phyloP scores from a whole-genome alignment of 2,329 filamentous ascomycete genomes.

The Sarocladium oryzae region DNA sequence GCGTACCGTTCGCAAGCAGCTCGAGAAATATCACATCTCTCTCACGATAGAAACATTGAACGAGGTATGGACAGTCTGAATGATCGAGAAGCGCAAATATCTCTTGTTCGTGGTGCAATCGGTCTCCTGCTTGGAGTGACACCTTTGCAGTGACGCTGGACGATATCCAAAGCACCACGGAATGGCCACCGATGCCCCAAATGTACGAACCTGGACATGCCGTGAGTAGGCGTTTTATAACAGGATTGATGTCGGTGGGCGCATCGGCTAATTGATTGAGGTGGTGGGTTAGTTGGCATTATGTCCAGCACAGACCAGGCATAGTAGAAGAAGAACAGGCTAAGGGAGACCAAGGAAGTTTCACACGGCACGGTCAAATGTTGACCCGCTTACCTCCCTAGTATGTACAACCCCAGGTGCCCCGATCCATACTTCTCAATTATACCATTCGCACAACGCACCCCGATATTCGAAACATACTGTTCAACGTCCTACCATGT shows the following conservation, averaged over 20 bases:
- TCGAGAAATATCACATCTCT: not conserved
- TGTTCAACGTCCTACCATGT: no score
- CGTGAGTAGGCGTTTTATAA: not conserved
- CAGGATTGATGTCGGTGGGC: not conserved
- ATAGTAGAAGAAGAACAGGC: no score
- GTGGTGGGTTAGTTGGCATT: no score
- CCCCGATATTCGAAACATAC: no score
- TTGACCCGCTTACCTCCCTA: no score
- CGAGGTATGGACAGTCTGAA: not conserved
- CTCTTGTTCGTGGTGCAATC: not conserved
- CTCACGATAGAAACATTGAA: not conserved
- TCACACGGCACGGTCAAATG: no score
- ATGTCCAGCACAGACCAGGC: no score
- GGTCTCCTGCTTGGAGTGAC: not conserved
- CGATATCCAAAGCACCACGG: not conserved
- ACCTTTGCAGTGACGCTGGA: not conserved
- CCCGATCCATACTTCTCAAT: no score
- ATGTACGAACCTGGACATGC: not conserved
- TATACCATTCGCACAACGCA: no score
- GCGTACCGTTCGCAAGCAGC: not conserved
- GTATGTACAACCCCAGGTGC: no score
- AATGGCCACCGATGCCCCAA: not conserved
- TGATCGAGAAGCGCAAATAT: not conserved
- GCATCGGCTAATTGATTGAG: no score
- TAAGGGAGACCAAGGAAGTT: no score